Evolutionary conservation across 768 basidiomycete species (phyloP), one percentile per base, ranked within the genome.

Genomic region (Dendrothele bispora): DNA sequence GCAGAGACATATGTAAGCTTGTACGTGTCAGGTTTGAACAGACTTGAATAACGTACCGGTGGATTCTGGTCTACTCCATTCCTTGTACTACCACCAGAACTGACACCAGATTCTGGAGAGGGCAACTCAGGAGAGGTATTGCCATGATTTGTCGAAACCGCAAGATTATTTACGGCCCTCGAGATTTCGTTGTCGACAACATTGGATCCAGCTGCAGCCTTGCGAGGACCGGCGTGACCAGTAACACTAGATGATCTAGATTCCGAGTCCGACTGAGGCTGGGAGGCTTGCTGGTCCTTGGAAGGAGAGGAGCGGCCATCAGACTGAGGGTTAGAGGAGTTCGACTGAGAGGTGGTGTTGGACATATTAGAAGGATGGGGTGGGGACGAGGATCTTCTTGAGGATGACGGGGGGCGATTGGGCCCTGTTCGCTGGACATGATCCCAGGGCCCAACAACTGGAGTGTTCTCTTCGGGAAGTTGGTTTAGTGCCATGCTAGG

Each of bases 61-160:
- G 95, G 95, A 64, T 98, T 98, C 71, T 95, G 92, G 68, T 98
- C 95, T 28, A 84, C 71, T 22, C 73, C 69, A 34, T 71, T 74
- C 52, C 70, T 64, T 11, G 71, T 72, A 49, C 72, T 73, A n/a
- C n/a, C n/a, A 42, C 66, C 57, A 4, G 72, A 71, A 29, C 84
- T 80, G 7, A 77, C 72, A 47, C 82, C 80, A 18, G 86, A 87
- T 39, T 80, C 80, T 37, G 89, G 89, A 4, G 86, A 88, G 12
- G 88, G 86, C 24, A 90, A 61, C 58, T 89, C 86, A 3, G 88
- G 88, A 14, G 88, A 90, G 0, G 74, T 79, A 29, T 77, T 77
- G 5, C 75, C 81, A 51, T 72, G 58, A 7, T 72, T 72, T 0
- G 78, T 83, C 49, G 72, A 80, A 40, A 86, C 74, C 12, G 76